Evolutionary conservation across 495 filamentous ascomycete species (phyloP).

Genomic region (Trichoderma reesei): DNA sequence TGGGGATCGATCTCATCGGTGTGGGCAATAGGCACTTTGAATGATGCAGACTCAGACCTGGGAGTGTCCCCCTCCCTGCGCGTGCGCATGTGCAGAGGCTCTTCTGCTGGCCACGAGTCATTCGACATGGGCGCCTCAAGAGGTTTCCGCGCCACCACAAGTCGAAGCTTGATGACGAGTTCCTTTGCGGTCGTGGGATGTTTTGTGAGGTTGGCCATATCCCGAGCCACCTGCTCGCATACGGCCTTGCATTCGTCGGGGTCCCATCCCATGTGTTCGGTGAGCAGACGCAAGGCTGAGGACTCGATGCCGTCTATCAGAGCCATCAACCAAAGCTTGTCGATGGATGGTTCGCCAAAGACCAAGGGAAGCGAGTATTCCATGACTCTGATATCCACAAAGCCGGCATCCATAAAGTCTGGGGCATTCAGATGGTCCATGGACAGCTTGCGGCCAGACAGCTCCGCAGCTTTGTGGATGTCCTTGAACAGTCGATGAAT

Average conservation of each 20-base stretch:
- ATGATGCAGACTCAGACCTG: neutral
- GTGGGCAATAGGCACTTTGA: too few species aligned
- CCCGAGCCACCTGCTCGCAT: constrained; percentile 43
- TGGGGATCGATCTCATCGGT: neutral
- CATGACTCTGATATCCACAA: constrained; percentile 47
- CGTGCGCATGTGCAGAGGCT: neutral
- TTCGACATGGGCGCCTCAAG: constrained; percentile 3
- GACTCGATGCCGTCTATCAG: constrained; percentile 59
- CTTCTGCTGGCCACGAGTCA: neutral
- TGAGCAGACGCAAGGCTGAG: constrained; percentile 48
- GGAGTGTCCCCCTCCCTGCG: neutral
- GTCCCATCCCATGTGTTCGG: constrained; percentile 47
- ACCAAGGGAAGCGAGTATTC: constrained; percentile 53
- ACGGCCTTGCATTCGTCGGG: constrained; percentile 43
- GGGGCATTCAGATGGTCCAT: constrained; percentile 44
- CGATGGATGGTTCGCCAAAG: constrained; percentile 41
- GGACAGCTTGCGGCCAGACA: constrained; percentile 39
- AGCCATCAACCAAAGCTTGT: constrained; percentile 57
- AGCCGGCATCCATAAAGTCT: constrained; percentile 46
- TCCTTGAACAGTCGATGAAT: constrained; percentile 25
- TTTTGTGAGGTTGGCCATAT: constrained; percentile 40
- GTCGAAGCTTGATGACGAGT: constrained; percentile 37
- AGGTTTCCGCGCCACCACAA: constrained; percentile 51
- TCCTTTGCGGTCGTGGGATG: constrained; percentile 30
- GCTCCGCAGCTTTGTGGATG: constrained; percentile 30